Evolutionary conservation across 176 grass and related monocot species (phyloP), one percentile per base, ranked within the genome.

Genomic region (Elaeis guineensis): DNA sequence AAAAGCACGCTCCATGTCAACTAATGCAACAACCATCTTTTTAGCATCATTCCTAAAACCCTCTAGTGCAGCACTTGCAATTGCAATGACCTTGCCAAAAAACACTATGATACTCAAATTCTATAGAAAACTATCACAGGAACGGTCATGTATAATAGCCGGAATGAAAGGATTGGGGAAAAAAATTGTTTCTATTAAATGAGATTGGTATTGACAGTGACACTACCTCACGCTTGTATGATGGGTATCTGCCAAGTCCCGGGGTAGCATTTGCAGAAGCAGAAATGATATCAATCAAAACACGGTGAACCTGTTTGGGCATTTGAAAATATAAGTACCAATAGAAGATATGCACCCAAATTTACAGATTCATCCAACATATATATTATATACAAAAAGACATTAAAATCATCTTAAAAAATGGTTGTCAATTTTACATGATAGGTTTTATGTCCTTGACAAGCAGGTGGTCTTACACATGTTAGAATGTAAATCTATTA

Each of bases 1-100:
- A 25, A 85, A 89, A 49, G 81, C 84, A 61, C 81, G 85, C 61
- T 95, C 89, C 89, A 95, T 95, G 63, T 95, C 89, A 67, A 95
- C 81, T 59, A 95, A 73, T 56, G 89, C 81, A 85, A 82, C 16
- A 25, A 95, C 89, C 81, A 95, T 89, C 62, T 78, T 89, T 69
- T 65, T 85, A 22, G 89, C 84, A 66, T 95, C 84, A 65, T 76
- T 82, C 75, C 84, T 89, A 69, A 95, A 95, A 49, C 51, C 63
- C 7, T 95, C 78, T 63, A 95, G 72, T 74, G 89, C 81, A 74
- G 74, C 63, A 68, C 78, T 79, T 71, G 84, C 81, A 70, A 95
- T 67, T 60, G 84, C 70, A 75, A 89, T 81, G 60, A 95, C 82
- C 89, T 95, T 79, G 58, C 21, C 21, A 73, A 20, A 21, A 44